These are phyloP conservation scores for Bacterosira constricta DNA, from an alignment of 108 stramenopile species.

Conservation along the genomic window DNA sequence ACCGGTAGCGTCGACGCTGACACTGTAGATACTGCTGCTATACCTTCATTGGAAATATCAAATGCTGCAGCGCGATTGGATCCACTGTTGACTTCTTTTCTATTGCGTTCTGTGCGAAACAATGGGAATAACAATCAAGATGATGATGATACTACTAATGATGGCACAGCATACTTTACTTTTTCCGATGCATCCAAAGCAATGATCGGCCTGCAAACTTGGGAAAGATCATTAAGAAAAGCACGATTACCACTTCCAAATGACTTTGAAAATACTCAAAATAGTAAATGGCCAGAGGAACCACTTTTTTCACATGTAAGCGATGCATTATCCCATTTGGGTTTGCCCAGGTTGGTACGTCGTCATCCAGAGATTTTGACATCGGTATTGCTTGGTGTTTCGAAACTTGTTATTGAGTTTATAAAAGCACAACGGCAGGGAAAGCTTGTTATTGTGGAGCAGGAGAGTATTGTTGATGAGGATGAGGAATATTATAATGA, in stretches of 20 bases:
- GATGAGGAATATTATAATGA: conserved; percentile 31
- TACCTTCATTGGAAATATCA: conserved; percentile 1
- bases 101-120: conserved; percentile 29
- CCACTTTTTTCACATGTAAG: conserved; percentile 56
- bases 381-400: conserved; percentile 51
- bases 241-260: conserved; percentile 13
- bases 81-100: conserved; percentile 40
- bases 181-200: conserved; percentile 26
- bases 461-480: conserved; percentile 7
- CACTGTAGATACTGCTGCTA: too few species aligned
- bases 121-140: not conserved
- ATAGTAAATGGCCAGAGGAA: conserved; percentile 55
- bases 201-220: conserved; percentile 21
- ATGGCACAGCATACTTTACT: conserved; percentile 12
- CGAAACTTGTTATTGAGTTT: conserved; percentile 52
- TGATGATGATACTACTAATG: not conserved
- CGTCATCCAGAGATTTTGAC: conserved; percentile 66
- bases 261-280: conserved; percentile 13
- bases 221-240: conserved; percentile 30
- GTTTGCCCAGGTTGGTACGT: conserved; percentile 61
- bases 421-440: conserved; percentile 11
- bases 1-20: too few species aligned
- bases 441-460: conserved; percentile 7
- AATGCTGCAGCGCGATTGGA: conserved; percentile 25
- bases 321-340: conserved; percentile 39